Conservation (phyloP, 352 stramenopile species). For the Phytophthora sojae region DNA sequence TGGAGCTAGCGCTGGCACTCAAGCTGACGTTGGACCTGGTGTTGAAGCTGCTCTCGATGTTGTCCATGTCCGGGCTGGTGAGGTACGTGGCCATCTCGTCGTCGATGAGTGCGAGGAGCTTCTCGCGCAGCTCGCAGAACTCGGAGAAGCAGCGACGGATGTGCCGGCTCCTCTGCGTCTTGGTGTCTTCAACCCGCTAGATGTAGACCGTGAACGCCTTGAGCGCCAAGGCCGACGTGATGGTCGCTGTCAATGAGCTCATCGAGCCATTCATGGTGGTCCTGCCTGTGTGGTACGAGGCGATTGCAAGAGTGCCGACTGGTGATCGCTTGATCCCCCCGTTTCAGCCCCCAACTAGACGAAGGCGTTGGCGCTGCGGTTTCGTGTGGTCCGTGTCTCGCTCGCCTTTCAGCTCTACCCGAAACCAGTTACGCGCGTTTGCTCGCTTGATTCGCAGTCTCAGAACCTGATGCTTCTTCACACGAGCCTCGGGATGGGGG, state of each 20-base stretch:
- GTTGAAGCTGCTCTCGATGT: constrained; percentile 27
- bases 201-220: constrained; percentile 85
- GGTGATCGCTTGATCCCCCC: neutral
- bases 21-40: constrained; percentile 10
- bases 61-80: constrained; percentile 27
- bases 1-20: constrained; percentile 20
- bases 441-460: constrained; percentile 34
- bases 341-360: neutral
- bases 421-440: constrained; percentile 24
- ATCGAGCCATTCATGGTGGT: constrained; percentile 50
- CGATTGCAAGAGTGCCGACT: constrained; percentile 28
- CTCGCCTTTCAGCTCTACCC: constrained; percentile 19
- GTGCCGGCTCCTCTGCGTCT: constrained; percentile 59
- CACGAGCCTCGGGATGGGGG: neutral
- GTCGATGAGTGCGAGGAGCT: constrained; percentile 69
- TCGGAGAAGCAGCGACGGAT: constrained; percentile 78
- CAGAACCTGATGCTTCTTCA: too few species aligned
- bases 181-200: constrained; percentile 60
- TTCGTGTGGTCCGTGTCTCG: constrained; percentile 21
- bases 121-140: constrained; percentile 77
- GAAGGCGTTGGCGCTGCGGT: constrained; percentile 10
- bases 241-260: constrained; percentile 59
- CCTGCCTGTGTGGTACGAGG: constrained; percentile 10
- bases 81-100: constrained; percentile 45
- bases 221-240: constrained; percentile 72